Percentiles rank a stretch among this genome's conserved stretches.
Evolutionary conservation across 352 stramenopile genomes (phyloP).

Genomic region (Heterotrichella gracilis): DNA sequence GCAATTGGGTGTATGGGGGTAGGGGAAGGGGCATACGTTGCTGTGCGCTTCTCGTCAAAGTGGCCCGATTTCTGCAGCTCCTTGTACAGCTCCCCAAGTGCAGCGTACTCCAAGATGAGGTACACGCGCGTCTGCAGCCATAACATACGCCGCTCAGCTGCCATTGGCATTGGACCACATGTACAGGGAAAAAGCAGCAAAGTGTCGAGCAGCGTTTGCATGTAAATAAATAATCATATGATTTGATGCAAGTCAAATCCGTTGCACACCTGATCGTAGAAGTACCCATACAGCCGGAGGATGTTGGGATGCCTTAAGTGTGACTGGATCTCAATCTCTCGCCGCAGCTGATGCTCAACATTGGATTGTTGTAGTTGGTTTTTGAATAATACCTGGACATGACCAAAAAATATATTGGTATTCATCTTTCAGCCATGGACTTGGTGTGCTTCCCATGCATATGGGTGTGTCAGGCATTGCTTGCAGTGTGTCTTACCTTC

Average conservation of each 20-base stretch:
- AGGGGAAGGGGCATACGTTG: no score
- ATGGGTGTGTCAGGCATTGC: no score
- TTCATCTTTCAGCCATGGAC: no score
- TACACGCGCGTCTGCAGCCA: slow-evolving; percentile 93
- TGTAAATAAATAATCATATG: slow-evolving; percentile 91
- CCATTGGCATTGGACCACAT: no score
- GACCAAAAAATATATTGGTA: no score
- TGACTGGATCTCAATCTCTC: slow-evolving; percentile 98
- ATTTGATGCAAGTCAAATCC: slow-evolving; percentile 24
- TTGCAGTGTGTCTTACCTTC: slow-evolving; percentile 86
- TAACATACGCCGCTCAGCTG: no score
- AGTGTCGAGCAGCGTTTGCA: no score
- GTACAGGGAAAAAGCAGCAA: no score
- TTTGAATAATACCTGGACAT: no score
- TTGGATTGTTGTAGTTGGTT: slow-evolving; percentile 70
- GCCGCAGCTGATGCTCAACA: slow-evolving; percentile 82
- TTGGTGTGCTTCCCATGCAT: no score
- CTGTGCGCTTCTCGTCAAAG: slow-evolving; percentile 60
- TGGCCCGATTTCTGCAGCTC: slow-evolving; percentile 46
- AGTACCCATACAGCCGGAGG: slow-evolving; percentile 18
- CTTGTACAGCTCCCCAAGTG: slow-evolving; percentile 90
- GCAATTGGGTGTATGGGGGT: no score
- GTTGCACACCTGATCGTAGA: no score
- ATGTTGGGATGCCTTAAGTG: slow-evolving; percentile 36
- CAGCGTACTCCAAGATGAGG: slow-evolving; percentile 92